phyloP scores from a whole-genome alignment of 169 alveolate species.

The Perkinsus olseni region DNA sequence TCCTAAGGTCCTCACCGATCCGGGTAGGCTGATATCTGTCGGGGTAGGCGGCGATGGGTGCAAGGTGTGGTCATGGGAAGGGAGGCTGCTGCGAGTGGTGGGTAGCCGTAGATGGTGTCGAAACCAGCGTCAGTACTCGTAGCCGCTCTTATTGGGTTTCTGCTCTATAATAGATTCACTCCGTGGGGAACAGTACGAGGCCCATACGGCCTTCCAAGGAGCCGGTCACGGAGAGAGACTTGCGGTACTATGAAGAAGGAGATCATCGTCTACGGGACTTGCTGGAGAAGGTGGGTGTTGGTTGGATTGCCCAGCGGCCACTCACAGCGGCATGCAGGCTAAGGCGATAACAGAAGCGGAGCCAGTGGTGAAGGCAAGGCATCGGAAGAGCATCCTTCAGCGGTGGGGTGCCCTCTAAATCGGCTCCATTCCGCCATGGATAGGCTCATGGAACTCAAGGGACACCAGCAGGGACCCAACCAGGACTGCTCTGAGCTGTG shows the following conservation, averaged over 20 bases:
- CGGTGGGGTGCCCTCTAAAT: neutral
- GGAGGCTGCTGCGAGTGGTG: neutral
- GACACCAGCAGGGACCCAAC: neutral
- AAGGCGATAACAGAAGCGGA: neutral
- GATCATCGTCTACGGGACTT: too few relatives aligned
- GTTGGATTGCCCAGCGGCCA: too few relatives aligned
- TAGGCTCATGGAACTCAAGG: neutral
- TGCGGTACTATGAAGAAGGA: too few relatives aligned
- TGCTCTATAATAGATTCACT: too few relatives aligned
- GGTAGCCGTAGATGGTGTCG: too few relatives aligned
- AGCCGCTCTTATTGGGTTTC: too few relatives aligned
- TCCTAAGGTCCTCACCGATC: neutral
- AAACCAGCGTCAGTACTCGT: too few relatives aligned
- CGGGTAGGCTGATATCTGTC: neutral
- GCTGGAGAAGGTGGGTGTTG: too few relatives aligned
- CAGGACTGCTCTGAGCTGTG: too few relatives aligned
- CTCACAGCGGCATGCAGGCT: neutral
- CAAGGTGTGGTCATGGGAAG: neutral
- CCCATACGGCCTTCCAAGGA: too few relatives aligned
- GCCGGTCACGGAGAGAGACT: too few relatives aligned
- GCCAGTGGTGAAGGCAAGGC: neutral
- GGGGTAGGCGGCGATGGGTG: neutral
- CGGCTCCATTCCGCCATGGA: neutral
- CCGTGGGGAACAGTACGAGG: too few relatives aligned
- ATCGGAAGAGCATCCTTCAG: neutral